Percentiles rank a stretch among this genome's conserved stretches.
Conservation (phyloP, 495 filamentous ascomycete genomes). For the Amphirosellinia nigrospora region DNA sequence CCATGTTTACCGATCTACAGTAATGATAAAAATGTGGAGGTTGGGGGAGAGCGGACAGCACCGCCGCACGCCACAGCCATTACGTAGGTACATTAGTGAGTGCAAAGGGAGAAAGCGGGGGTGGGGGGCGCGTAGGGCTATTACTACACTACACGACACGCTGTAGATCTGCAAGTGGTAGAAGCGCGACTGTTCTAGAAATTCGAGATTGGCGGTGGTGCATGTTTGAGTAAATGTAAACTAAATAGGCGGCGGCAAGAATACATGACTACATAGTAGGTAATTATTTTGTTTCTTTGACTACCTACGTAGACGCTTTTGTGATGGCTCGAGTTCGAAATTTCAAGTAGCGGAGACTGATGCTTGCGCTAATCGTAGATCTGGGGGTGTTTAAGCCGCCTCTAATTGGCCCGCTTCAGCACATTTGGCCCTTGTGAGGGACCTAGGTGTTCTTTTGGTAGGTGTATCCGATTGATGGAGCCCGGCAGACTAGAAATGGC, state of each 20-base stretch:
- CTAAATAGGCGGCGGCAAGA: not conserved
- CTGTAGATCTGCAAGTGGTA: no score
- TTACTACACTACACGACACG: no score
- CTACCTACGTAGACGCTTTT: no score
- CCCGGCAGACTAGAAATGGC: not conserved
- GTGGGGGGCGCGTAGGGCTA: not conserved
- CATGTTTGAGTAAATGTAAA: not conserved
- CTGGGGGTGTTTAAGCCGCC: constrained; percentile 12
- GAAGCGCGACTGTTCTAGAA: not conserved
- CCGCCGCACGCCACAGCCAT: not conserved
- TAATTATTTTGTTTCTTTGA: not conserved
- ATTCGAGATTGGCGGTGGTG: not conserved
- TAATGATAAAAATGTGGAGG: constrained; percentile 9
- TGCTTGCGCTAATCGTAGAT: constrained; percentile 4
- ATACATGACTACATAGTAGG: no score
- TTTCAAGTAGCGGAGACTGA: not conserved
- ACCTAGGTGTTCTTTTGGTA: not conserved
- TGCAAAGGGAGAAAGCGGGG: not conserved
- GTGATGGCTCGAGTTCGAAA: not conserved
- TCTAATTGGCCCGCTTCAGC: constrained; percentile 10
- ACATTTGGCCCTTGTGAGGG: not conserved
- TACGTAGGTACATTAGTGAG: not conserved
- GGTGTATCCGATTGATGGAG: not conserved
- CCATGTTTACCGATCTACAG: not conserved
- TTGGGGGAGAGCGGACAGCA: not conserved